Percentiles rank a stretch among this genome's conserved stretches.
Conservation (phyloP, 345 rosid species). For the Pugionium cornutum region DNA sequence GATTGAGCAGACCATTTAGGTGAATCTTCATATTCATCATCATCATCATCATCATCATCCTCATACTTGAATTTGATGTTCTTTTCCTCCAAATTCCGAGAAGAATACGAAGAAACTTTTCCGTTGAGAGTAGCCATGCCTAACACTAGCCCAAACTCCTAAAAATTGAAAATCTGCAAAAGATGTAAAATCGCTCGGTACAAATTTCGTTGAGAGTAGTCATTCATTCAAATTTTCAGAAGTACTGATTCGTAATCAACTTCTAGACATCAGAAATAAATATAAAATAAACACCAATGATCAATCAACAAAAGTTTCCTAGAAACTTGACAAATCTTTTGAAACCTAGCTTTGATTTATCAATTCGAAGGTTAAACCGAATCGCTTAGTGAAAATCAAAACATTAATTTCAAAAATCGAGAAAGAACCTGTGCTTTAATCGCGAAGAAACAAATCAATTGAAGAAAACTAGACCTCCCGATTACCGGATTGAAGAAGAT, state of each 20-base stretch:
- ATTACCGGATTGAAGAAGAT: constrained; percentile 23
- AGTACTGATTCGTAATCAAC: neutral
- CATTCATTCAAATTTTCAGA: neutral
- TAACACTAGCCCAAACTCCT: neutral
- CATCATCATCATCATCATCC: constrained; percentile 18
- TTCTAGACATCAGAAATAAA: neutral
- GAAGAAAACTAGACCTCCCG: neutral
- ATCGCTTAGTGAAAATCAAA: neutral
- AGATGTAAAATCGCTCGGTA: neutral
- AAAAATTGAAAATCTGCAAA: constrained; percentile 23
- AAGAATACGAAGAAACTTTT: constrained; percentile 42
- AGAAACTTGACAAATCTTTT: neutral
- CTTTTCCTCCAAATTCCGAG: constrained; percentile 37
- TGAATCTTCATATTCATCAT: constrained; percentile 32
- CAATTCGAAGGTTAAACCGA: neutral
- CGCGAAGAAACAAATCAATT: neutral
- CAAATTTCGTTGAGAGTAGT: too few relatives aligned
- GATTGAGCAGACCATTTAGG: constrained; percentile 41
- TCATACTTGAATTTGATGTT: constrained; percentile 25
- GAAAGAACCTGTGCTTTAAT: constrained; percentile 9
- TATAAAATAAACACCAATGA: too few relatives aligned
- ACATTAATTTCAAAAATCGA: too few relatives aligned
- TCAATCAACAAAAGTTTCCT: neutral
- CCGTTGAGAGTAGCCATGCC: constrained; percentile 48
- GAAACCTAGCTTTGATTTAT: constrained; percentile 13